These are phyloP conservation scores for Candida chilensis DNA, from an alignment of 805 yeast genomes.

Conservation along the genomic window DNA sequence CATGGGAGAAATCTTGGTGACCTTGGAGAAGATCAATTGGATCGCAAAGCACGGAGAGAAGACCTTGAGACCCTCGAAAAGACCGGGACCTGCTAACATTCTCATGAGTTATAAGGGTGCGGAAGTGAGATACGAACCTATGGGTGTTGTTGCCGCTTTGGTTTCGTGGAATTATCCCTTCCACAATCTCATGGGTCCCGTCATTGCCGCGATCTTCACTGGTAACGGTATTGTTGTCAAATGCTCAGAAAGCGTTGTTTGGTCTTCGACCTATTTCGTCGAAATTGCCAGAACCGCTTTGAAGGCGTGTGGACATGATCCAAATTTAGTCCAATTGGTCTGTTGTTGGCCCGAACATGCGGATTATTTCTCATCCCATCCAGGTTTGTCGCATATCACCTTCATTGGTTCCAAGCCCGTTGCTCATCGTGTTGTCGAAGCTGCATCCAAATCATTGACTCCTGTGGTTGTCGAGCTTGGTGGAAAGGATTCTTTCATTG, in stretches of 20 bases:
- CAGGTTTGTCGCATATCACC: slow-evolving; percentile 78
- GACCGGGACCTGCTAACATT: slow-evolving; percentile 84
- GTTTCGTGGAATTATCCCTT: slow-evolving; percentile 98
- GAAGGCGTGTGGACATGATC: slow-evolving; percentile 65
- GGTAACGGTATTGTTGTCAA: slow-evolving; percentile 90
- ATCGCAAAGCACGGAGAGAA: slow-evolving; percentile 72
- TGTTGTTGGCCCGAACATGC: slow-evolving; percentile 89
- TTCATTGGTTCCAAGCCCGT: slow-evolving; percentile 95
- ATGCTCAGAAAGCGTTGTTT: slow-evolving; percentile 92
- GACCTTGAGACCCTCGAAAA: slow-evolving; percentile 56
- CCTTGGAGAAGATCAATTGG: slow-evolving; percentile 91
- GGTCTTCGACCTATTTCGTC: slow-evolving; percentile 83
- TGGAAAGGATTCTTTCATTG: slow-evolving; percentile 89
- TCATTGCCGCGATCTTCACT: slow-evolving; percentile 79
- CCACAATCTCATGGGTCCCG: slow-evolving; percentile 89
- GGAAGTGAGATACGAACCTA: slow-evolving; percentile 87
- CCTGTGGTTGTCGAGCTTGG: slow-evolving; percentile 96
- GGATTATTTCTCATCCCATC: slow-evolving; percentile 76
- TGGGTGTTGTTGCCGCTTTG: slow-evolving; percentile 79
- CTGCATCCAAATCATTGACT: slow-evolving; percentile 80
- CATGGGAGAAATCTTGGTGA: slow-evolving; percentile 93
- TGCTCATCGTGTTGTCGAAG: slow-evolving; percentile 76
- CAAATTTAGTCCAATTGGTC: slow-evolving; percentile 77
- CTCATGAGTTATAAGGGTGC: slow-evolving; percentile 88
- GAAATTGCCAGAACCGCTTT: slow-evolving; percentile 66